Percentiles rank a stretch among this genome's conserved stretches.
Conservation (phyloP, 1,139 yeast species). For the Debaryomyces sp. region DNA sequence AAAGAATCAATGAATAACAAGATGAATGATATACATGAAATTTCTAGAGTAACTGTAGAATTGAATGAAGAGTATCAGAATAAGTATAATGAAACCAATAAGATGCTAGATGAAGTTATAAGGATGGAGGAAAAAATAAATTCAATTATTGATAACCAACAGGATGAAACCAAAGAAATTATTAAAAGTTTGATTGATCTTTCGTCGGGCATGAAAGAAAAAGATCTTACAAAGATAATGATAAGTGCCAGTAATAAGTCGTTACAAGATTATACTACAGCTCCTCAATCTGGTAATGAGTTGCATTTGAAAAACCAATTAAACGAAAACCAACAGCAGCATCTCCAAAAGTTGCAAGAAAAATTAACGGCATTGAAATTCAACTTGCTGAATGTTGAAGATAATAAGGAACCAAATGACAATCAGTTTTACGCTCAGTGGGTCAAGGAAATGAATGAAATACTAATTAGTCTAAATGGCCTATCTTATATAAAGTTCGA, state of each 20-base stretch:
- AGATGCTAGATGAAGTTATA: conserved; percentile 19
- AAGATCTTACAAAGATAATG: conserved; percentile 11
- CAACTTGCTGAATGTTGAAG: conserved; percentile 4
- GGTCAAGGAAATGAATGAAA: conserved; percentile 32
- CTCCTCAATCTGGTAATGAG: conserved; percentile 9
- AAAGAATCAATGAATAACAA: conserved; percentile 21
- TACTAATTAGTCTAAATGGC: conserved; percentile 21
- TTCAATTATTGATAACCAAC: conserved; percentile 13
- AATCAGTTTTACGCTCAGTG: conserved; percentile 30
- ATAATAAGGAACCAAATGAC: conserved; percentile 5
- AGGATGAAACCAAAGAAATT: conserved; percentile 11
- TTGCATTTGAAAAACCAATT: conserved; percentile 10
- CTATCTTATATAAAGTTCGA: conserved; percentile 1
- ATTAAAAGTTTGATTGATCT: conserved; percentile 10
- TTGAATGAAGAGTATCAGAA: conserved; percentile 19
- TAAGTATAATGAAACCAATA: conserved; percentile 15
- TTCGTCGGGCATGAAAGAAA: conserved; percentile 10
- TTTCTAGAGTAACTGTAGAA: conserved; percentile 21
- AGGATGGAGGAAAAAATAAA: conserved; percentile 23
- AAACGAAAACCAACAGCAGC: conserved; percentile 9
- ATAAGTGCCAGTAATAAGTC: conserved; percentile 9
- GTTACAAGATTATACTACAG: conserved; percentile 8
- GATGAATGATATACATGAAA: conserved; percentile 21
- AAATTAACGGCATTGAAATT: conserved; percentile 10
- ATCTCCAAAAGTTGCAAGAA: conserved; percentile 8